Percentiles rank a stretch among this genome's conserved stretches.
These are phyloP conservation scores for Mycena galopus DNA, from an alignment of 768 basidiomycete species.

Conservation along the genomic window DNA sequence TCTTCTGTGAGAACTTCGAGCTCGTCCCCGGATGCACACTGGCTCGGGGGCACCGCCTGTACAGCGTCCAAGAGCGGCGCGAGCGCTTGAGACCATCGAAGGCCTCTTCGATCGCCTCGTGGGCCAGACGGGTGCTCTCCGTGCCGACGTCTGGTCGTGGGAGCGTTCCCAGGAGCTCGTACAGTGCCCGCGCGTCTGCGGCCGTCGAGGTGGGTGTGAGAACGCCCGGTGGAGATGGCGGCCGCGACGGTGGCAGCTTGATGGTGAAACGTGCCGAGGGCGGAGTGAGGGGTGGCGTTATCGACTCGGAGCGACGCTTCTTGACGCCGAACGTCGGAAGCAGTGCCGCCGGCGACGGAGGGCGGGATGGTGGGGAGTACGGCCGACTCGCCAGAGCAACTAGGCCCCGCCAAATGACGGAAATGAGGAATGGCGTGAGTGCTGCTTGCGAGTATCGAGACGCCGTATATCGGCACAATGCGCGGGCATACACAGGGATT, in stretches of 20 bases:
- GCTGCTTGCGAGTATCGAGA: constrained; percentile 68
- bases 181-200: constrained; percentile 72
- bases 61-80: constrained; percentile 68
- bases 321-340: constrained; percentile 49
- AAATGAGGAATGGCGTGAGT: constrained; percentile 80
- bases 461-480: constrained; percentile 67
- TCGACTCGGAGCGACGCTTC: constrained; percentile 57
- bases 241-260: constrained; percentile 77
- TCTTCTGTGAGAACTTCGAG: constrained; percentile 70
- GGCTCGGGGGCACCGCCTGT: constrained; percentile 38
- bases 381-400: constrained; percentile 79
- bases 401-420: constrained; percentile 79
- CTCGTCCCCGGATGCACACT: constrained; percentile 47
- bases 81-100: constrained; percentile 74
- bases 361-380: constrained; percentile 52
- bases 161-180: constrained; percentile 68
- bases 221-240: constrained; percentile 68
- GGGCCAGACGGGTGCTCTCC: constrained; percentile 67
- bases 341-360: constrained; percentile 55
- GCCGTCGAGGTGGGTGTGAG: constrained; percentile 57
- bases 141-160: constrained; percentile 71
- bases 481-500: constrained; percentile 74
- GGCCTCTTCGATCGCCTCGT: constrained; percentile 86
- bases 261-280: constrained; percentile 72
- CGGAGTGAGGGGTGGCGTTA: constrained; percentile 68